Evolutionary conservation across 2,329 filamentous ascomycete genomes (phyloP), one percentile per base, ranked within the genome.

Genomic region (Neonectria coccinea): DNA sequence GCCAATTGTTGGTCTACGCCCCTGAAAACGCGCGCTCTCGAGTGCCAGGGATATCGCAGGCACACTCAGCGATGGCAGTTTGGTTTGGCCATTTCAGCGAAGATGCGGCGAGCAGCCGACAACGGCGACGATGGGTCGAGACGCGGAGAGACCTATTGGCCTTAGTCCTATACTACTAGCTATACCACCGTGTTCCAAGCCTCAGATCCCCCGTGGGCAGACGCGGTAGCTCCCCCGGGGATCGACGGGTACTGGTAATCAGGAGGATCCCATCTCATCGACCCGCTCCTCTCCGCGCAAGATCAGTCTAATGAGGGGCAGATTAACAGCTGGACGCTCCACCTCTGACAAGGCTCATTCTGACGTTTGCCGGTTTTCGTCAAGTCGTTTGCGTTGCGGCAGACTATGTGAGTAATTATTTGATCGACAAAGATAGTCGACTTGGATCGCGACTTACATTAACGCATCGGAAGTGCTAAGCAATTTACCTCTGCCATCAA

Each of bases 161-260:
- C 4, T 9, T 50, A 50, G 22, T 18, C 42, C 31, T 18, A 14
- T 33, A 12, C 31, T 33, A 31, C 47, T 31, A 29, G 16, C 27
- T 50, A 29, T 16, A 9, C 2, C n/a, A 31, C 29, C n/a, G n/a
- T 36, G 16, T 36, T 48, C 51, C 44, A 55, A 18, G 39, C 18
- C 48, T 50, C 31, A 65, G 48, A 65, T 62, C 33, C 41, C 58
- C 42, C 48, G 29, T 54, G 60, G 53, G 47, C 59, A 62, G 47
- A 33, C 25, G 22, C 31, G 12, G 12, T 58, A 27, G 47, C 62
- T 48, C 57, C 53, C 51, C 20, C 33, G 56, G 52, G 57, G 58
- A 65, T 65, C 58, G 62, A 61, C 53, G 56, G 41, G 22, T 42
- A 25, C 33, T 56, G 41, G 22, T 42, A 53, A 22, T 27, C 42